phyloP scores from a whole-genome alignment of 345 rosid genomes.

The Brassica incana region DNA sequence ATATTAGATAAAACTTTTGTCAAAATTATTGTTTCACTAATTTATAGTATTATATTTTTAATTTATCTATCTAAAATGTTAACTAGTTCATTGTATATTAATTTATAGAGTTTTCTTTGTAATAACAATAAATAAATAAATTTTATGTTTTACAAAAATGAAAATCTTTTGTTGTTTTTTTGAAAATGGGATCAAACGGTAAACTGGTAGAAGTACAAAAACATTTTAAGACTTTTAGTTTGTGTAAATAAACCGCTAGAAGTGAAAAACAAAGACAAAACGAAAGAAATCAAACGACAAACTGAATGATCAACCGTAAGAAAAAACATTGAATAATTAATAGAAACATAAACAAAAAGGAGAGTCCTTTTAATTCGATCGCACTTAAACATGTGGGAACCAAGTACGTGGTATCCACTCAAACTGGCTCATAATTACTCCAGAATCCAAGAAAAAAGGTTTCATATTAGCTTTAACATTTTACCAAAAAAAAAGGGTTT shows the following conservation, averaged over 20 bases:
- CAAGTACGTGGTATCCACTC: slow-evolving; percentile 30
- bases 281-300: not conserved
- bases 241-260: not conserved
- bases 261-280: not conserved
- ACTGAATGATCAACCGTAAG: not conserved
- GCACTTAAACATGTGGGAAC: slow-evolving; percentile 37
- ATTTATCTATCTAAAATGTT: not conserved
- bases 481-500: not conserved
- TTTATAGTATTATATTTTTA: too few relatives aligned
- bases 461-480: not conserved
- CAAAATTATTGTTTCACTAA: too few relatives aligned
- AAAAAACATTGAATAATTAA: not conserved
- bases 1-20: too few relatives aligned
- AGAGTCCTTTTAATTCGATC: slow-evolving; percentile 12
- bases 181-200: too few relatives aligned
- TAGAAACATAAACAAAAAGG: slow-evolving; percentile 13
- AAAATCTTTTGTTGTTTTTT: too few relatives aligned
- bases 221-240: not conserved
- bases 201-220: not conserved
- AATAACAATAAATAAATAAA: too few relatives aligned
- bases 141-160: not conserved
- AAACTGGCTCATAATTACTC: slow-evolving; percentile 1
- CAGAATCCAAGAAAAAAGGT: slow-evolving; percentile 19
- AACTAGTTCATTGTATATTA: not conserved
- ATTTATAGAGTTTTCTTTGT: not conserved